These are phyloP conservation scores for Wickerhamiella brachini DNA, from an alignment of 805 yeast genomes.

Conservation along the genomic window DNA sequence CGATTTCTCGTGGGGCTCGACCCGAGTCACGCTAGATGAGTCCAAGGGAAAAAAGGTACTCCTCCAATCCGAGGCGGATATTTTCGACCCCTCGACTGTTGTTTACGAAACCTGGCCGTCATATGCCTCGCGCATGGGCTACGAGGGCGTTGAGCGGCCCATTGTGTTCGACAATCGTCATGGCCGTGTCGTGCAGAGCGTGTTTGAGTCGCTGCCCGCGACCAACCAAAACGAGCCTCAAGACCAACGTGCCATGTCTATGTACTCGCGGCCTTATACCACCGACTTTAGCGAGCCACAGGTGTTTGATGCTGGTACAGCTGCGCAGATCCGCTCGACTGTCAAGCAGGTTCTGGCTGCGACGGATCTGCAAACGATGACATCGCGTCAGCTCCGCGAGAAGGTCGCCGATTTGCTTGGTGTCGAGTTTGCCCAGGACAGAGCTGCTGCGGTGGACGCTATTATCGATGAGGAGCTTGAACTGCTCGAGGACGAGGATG, in stretches of 20 bases:
- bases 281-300: neutral
- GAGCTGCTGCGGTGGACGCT: constrained; percentile 21
- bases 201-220: constrained; percentile 9
- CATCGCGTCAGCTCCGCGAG: constrained; percentile 24
- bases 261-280: neutral
- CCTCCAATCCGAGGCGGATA: constrained; percentile 23
- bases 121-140: constrained; percentile 25
- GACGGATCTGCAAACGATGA: constrained; percentile 25
- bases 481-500: constrained; percentile 20
- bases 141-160: constrained; percentile 27
- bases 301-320: constrained; percentile 17
- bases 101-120: constrained; percentile 28
- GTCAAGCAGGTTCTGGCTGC: constrained; percentile 21
- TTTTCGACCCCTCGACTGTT: constrained; percentile 25
- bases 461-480: constrained; percentile 26
- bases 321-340: constrained; percentile 20
- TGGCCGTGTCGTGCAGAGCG: constrained; percentile 21
- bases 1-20: constrained; percentile 54
- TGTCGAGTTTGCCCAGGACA: constrained; percentile 21
- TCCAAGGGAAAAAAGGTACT: constrained; percentile 36
- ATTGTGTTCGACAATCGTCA: constrained; percentile 24
- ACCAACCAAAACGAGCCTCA: neutral
- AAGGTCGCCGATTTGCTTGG: constrained; percentile 26
- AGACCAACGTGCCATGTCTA: neutral
- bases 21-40: constrained; percentile 42